A percentile compares a stretch with the other conserved stretches of the same genome.
These are phyloP conservation scores for Gloeostereum incarnatum DNA, from an alignment of 768 basidiomycete genomes.

Conservation along the genomic window DNA sequence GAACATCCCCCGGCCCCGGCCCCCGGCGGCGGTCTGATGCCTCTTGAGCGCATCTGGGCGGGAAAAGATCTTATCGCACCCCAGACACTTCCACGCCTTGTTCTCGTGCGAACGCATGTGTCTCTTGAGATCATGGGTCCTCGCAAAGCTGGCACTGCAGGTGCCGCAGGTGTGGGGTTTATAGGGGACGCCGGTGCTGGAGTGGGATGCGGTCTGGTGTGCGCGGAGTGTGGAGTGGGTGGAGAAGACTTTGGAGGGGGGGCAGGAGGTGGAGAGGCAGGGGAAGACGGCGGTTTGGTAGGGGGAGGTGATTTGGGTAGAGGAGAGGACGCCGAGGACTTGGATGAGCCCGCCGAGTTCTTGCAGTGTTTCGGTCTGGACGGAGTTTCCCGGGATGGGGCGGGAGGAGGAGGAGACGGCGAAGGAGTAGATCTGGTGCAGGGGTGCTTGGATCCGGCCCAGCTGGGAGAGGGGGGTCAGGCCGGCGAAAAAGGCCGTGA, in stretches of 20 bases:
- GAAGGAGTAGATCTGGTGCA: conserved; percentile 75
- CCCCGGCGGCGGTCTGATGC: conserved; percentile 55
- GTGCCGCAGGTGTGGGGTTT: conserved; percentile 45
- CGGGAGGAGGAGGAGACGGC: conserved; percentile 59
- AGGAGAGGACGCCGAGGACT: conserved; percentile 72
- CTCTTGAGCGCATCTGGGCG: conserved; percentile 74
- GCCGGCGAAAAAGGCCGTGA: no score
- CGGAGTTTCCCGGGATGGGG: conserved; percentile 41
- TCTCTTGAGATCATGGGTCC: conserved; percentile 77
- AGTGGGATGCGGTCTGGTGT: conserved; percentile 48
- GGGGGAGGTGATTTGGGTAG: conserved; percentile 53
- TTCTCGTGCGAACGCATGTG: conserved; percentile 64
- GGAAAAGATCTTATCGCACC: conserved; percentile 68
- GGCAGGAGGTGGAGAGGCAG: conserved; percentile 57
- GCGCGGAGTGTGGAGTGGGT: conserved; percentile 61
- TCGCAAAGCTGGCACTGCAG: conserved; percentile 70
- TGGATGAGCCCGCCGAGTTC: conserved; percentile 79
- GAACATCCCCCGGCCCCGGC: no score
- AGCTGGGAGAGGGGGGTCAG: no score
- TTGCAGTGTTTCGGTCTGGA: conserved; percentile 49
- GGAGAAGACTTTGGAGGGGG: conserved; percentile 60
- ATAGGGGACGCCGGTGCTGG: conserved; percentile 38
- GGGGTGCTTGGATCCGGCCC: conserved; percentile 60
- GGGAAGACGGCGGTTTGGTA: conserved; percentile 66
- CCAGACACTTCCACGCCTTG: conserved; percentile 65